These are phyloP conservation scores for Lentinula sp. DNA, from an alignment of 768 basidiomycete species.

Conservation along the genomic window DNA sequence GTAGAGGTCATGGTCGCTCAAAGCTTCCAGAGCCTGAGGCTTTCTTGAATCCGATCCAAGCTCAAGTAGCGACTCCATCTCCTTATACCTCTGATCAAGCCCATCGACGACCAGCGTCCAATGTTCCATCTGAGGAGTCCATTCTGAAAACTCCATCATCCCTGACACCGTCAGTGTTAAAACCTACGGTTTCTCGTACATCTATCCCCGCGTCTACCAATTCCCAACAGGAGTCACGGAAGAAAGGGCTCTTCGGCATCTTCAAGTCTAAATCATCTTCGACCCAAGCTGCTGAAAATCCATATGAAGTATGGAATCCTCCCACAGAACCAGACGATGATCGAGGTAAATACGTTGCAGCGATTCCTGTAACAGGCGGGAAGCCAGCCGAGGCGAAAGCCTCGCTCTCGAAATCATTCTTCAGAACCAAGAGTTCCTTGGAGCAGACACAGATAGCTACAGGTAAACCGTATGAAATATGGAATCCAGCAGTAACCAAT, in stretches of 20 bases:
- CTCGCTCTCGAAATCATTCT: constrained; percentile 11
- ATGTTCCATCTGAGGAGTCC: constrained; percentile 42
- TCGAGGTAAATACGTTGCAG: neutral
- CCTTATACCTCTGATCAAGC: constrained; percentile 1
- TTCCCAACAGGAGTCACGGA: constrained; percentile 30
- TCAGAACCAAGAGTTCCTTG: constrained; percentile 16
- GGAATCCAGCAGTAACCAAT: neutral
- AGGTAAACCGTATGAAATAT: neutral
- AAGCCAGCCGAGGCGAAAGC: neutral
- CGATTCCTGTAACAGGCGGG: neutral
- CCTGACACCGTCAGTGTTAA: constrained; percentile 43
- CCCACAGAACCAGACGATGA: neutral
- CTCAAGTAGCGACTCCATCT: neutral
- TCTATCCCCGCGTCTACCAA: constrained; percentile 31
- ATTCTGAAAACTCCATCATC: constrained; percentile 62
- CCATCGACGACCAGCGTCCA: constrained; percentile 16
- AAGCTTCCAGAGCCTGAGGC: neutral
- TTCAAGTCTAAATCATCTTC: constrained; percentile 19
- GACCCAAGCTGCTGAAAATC: neutral
- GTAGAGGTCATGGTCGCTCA: neutral
- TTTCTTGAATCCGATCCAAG: neutral
- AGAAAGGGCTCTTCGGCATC: constrained; percentile 29
- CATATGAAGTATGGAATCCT: neutral
- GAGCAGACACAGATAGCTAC: neutral
- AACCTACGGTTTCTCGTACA: constrained; percentile 32